These are phyloP conservation scores for Tephrocybe sp. DNA, from an alignment of 768 basidiomycete genomes.

Conservation along the genomic window DNA sequence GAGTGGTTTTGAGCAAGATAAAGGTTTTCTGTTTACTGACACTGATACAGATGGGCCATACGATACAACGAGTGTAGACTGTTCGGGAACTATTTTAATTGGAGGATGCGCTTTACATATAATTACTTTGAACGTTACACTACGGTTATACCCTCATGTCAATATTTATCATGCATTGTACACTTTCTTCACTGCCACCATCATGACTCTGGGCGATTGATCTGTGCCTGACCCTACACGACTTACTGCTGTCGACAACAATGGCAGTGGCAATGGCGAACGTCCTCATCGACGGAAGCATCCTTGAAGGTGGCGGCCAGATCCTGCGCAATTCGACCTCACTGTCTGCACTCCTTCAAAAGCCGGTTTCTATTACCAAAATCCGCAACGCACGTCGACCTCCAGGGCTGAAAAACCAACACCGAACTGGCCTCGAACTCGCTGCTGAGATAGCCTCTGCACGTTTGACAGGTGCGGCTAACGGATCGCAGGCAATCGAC, in stretches of 20 bases:
- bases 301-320: slow-evolving; percentile 68
- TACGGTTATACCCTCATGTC: slow-evolving; percentile 8
- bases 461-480: slow-evolving; percentile 50
- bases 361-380: slow-evolving; percentile 57
- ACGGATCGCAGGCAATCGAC: slow-evolving; percentile 51
- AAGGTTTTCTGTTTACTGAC: background rate
- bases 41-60: slow-evolving; percentile 16
- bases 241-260: background rate
- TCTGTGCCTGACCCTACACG: background rate
- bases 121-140: background rate
- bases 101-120: background rate
- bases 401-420: slow-evolving; percentile 73
- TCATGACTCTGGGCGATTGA: too few species aligned
- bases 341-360: slow-evolving; percentile 63
- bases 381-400: slow-evolving; percentile 58
- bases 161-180: slow-evolving; percentile 10
- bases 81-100: background rate
- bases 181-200: slow-evolving; percentile 1
- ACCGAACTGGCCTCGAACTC: slow-evolving; percentile 68
- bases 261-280: slow-evolving; percentile 22
- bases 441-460: slow-evolving; percentile 62
- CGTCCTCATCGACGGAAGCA: slow-evolving; percentile 44
- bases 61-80: slow-evolving; percentile 16
- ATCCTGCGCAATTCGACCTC: slow-evolving; percentile 69
- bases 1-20: slow-evolving; percentile 14